Evolutionary conservation across 108 stramenopile species (phyloP).

Genomic region (Cyclotella sp.): DNA sequence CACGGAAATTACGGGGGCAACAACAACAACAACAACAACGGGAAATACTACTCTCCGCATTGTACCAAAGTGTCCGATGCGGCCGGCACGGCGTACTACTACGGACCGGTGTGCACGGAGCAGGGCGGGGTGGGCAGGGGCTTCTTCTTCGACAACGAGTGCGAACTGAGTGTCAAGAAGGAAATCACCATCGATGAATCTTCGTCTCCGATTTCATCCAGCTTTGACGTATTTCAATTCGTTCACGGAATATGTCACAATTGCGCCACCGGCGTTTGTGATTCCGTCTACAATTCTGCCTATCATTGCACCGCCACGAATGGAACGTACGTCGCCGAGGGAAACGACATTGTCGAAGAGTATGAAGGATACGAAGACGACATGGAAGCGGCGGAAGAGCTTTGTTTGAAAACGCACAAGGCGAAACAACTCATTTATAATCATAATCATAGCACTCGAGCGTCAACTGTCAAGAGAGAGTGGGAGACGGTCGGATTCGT

Average conservation of each 20-base stretch:
- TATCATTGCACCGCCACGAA: conserved; percentile 2
- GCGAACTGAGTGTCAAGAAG: conserved; percentile 8
- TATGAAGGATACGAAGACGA: conserved; percentile 1
- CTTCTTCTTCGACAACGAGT: conserved; percentile 4
- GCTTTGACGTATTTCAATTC: conserved; percentile 7
- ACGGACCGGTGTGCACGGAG: conserved; percentile 4
- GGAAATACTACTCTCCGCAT: not conserved
- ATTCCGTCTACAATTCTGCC: conserved; percentile 1
- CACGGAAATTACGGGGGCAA: not conserved
- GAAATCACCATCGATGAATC: conserved; percentile 6
- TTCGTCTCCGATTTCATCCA: not conserved
- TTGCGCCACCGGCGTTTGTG: conserved; percentile 1
- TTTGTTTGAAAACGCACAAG: conserved; percentile 9
- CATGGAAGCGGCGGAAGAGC: conserved; percentile 1
- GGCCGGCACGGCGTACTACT: not conserved
- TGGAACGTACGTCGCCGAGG: conserved; percentile 7
- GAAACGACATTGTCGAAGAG: not conserved
- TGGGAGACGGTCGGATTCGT: conserved; percentile 4
- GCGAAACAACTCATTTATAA: conserved; percentile 1
- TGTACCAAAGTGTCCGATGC: not conserved
- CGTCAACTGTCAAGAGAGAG: not conserved
- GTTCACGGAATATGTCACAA: not conserved
- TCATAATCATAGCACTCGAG: conserved; percentile 9
- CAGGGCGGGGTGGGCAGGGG: not conserved
- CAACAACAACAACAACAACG: not conserved